These are phyloP conservation scores for Linnemannia schmuckeri DNA, from an alignment of 192 early-diverging fungal genomes.

Conservation along the genomic window DNA sequence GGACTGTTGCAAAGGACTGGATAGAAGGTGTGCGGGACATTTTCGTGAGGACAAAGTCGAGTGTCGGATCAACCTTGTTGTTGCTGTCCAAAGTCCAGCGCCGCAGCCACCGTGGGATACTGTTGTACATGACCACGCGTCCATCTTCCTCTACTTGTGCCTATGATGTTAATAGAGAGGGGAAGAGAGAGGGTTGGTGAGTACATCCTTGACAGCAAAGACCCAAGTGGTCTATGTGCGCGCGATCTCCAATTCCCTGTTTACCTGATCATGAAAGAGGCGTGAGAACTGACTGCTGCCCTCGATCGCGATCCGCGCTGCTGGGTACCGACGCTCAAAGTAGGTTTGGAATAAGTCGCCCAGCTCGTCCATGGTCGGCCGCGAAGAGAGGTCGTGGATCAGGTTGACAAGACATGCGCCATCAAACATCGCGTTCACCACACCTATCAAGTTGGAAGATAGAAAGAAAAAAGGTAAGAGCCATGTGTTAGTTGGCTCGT, in stretches of 20 bases:
- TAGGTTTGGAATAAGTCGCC: slow-evolving; percentile 42
- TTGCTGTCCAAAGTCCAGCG: slow-evolving; percentile 41
- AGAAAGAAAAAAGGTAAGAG: not conserved
- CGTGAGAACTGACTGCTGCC: slow-evolving; percentile 44
- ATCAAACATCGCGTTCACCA: slow-evolving; percentile 49
- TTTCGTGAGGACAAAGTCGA: slow-evolving; percentile 18
- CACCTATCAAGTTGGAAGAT: slow-evolving; percentile 10
- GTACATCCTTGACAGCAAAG: not conserved
- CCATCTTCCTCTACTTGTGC: slow-evolving; percentile 39
- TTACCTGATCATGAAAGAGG: slow-evolving; percentile 51
- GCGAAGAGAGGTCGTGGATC: slow-evolving; percentile 37
- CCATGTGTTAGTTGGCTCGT: not conserved
- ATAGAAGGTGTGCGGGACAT: slow-evolving; percentile 8
- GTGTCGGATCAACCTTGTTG: slow-evolving; percentile 25
- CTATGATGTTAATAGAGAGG: slow-evolving; percentile 1
- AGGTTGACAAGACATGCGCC: slow-evolving; percentile 50
- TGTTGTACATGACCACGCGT: slow-evolving; percentile 48
- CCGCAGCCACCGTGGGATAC: slow-evolving; percentile 39
- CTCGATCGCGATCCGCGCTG: slow-evolving; percentile 46
- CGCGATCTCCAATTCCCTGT: not conserved
- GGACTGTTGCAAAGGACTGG: not conserved
- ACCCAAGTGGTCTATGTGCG: too few relatives aligned
- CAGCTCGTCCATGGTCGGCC: slow-evolving; percentile 35
- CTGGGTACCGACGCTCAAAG: slow-evolving; percentile 41
- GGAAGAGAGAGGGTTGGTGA: not conserved